Conservation (phyloP, 108 stramenopile species). For the Skeletonema potamos region DNA sequence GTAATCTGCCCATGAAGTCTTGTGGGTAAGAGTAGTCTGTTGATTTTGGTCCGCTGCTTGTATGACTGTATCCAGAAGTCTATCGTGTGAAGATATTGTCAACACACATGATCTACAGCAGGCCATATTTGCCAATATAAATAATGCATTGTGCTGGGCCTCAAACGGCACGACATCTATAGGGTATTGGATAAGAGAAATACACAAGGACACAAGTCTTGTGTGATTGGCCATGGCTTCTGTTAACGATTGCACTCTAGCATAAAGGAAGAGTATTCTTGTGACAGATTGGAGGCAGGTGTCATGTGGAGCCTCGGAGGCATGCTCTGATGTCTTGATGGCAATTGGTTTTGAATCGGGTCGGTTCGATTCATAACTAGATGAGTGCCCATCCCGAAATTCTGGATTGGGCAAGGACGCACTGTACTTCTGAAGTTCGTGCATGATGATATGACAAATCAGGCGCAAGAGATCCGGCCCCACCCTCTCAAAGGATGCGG, state of each 20-base stretch:
- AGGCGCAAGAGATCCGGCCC: conserved; percentile 1
- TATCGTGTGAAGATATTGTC: neutral
- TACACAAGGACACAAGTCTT: neutral
- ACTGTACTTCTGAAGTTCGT: neutral
- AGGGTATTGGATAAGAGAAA: neutral
- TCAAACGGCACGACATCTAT: conserved; percentile 6
- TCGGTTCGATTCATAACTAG: neutral
- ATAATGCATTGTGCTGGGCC: conserved; percentile 12
- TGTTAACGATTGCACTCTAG: conserved; percentile 2
- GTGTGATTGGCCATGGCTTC: conserved; percentile 1
- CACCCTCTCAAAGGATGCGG: conserved; percentile 2
- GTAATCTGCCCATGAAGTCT: conserved; percentile 2
- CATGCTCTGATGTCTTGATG: neutral
- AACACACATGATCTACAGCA: conserved; percentile 2
- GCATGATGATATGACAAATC: conserved; percentile 2
- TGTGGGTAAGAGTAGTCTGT: neutral
- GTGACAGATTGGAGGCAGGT: conserved; percentile 4
- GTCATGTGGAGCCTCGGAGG: neutral
- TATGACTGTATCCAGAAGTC: neutral
- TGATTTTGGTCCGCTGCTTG: neutral
- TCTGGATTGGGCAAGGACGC: neutral
- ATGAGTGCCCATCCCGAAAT: too few relatives aligned
- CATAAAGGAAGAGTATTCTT: conserved; percentile 9
- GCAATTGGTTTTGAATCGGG: neutral
- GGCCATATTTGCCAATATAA: conserved; percentile 9